A percentile compares a stretch with the other conserved stretches of the same genome.
phyloP scores from a whole-genome alignment of 305 asterid species.

The Solanum hybrid region DNA sequence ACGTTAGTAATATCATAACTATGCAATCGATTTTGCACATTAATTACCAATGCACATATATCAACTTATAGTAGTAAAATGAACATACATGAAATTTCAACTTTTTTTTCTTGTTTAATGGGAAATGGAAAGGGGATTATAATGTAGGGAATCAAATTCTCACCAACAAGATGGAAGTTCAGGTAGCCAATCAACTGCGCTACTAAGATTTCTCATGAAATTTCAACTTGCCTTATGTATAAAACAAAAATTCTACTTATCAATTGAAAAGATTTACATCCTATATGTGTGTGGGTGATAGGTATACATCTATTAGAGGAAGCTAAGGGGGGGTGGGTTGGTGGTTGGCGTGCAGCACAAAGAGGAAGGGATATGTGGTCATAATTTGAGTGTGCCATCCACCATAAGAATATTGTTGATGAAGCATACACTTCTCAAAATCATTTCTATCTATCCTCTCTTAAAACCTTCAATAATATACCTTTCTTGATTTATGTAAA shows the following conservation, averaged over 20 bases:
- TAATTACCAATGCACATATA: background rate
- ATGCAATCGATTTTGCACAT: background rate
- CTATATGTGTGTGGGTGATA: background rate
- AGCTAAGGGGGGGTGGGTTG: slow-evolving; percentile 1
- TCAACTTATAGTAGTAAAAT: background rate
- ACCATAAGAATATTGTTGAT: slow-evolving; percentile 23
- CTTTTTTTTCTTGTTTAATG: background rate
- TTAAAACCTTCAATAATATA: slow-evolving; percentile 8
- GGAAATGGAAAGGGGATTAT: background rate
- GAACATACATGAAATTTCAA: background rate
- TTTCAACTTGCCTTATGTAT: background rate
- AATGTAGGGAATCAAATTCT: background rate
- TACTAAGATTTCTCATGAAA: background rate
- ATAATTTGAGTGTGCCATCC: slow-evolving; percentile 30
- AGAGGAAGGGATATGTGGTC: slow-evolving; percentile 17
- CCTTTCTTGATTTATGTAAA: slow-evolving; percentile 17
- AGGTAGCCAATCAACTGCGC: background rate
- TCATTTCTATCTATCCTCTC: slow-evolving; percentile 11
- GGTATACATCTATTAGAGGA: background rate
- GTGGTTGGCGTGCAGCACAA: slow-evolving; percentile 30
- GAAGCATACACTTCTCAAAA: slow-evolving; percentile 19
- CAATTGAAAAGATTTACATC: background rate
- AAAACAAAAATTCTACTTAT: background rate
- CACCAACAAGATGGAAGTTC: background rate
- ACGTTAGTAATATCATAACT: background rate